phyloP scores from a whole-genome alignment of 352 stramenopile genomes.

The Pythium aquatile region DNA sequence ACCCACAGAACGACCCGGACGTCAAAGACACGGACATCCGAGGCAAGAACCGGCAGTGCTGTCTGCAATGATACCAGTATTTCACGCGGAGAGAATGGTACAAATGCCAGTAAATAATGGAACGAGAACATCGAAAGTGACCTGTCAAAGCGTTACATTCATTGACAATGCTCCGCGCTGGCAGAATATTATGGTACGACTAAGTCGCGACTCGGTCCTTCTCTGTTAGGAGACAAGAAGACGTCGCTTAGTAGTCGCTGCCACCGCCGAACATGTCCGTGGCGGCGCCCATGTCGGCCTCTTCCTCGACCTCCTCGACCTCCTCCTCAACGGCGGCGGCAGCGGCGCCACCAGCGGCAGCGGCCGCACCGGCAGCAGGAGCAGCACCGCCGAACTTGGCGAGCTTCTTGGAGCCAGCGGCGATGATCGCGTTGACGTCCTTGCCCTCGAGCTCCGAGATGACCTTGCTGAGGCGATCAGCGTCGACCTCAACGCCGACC shows the following conservation, averaged over 20 bases:
- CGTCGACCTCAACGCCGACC: conserved; percentile 88
- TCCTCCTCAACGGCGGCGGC: conserved; percentile 58
- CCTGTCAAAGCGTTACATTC: conserved; percentile 80
- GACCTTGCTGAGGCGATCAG: conserved; percentile 59
- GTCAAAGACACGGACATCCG: conserved; percentile 81
- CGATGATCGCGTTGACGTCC: conserved; percentile 81
- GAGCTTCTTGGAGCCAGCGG: conserved; percentile 76
- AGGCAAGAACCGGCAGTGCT: conserved; percentile 46
- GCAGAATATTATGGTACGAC: conserved; percentile 24
- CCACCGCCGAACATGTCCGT: conserved; percentile 88
- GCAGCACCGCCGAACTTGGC: conserved; percentile 73
- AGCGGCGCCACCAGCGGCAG: conserved; percentile 45
- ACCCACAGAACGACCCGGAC: conserved; percentile 88
- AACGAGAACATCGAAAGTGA: conserved; percentile 22
- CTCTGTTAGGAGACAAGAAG: conserved; percentile 3
- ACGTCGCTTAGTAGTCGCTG: conserved; percentile 80
- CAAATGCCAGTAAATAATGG: neutral
- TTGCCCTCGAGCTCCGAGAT: conserved; percentile 84
- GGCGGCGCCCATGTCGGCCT: conserved; percentile 81
- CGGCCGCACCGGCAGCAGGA: conserved; percentile 45
- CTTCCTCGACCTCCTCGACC: conserved; percentile 72
- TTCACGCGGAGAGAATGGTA: neutral
- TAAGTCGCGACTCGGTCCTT: conserved; percentile 1
- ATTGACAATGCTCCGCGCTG: conserved; percentile 28
- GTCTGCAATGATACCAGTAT: conserved; percentile 36